A percentile compares a stretch with the other conserved stretches of the same genome.
Evolutionary conservation across 164 flowering plant species (phyloP).

Genomic region (Vitis riparia): DNA sequence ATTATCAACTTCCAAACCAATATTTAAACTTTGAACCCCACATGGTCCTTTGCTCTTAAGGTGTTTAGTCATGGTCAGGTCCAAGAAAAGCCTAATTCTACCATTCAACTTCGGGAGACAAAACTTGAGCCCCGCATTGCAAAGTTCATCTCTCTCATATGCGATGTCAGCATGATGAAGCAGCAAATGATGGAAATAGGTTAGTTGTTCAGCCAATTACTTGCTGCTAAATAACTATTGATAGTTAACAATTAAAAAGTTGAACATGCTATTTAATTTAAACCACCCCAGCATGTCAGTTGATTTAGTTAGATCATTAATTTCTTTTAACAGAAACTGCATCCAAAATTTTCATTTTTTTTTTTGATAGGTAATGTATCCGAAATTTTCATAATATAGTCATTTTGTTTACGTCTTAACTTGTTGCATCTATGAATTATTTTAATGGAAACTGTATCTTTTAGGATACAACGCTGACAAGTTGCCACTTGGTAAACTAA

Average conservation of each 20-base stretch:
- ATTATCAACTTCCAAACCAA: background rate
- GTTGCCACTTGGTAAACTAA: slow-evolving; percentile 92
- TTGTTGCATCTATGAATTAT: background rate
- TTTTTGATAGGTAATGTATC: too few relatives aligned
- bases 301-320: background rate
- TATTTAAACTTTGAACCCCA: background rate
- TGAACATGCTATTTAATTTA: too few relatives aligned
- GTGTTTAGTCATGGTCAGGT: slow-evolving; percentile 18
- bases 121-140: slow-evolving; percentile 39
- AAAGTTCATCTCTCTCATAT: slow-evolving; percentile 45
- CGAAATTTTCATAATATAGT: background rate
- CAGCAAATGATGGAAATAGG: slow-evolving; percentile 57
- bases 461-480: slow-evolving; percentile 93
- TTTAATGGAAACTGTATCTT: background rate
- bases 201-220: slow-evolving; percentile 15
- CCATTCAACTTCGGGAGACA: slow-evolving; percentile 31
- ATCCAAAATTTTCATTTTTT: background rate
- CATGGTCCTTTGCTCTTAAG: background rate
- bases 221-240: background rate
- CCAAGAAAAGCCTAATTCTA: slow-evolving; percentile 16
- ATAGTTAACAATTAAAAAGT: background rate
- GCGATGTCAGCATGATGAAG: slow-evolving; percentile 51
- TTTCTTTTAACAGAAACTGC: background rate
- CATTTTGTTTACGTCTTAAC: background rate
- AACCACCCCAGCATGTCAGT: too few relatives aligned